phyloP scores from a whole-genome alignment of 306 rosid genomes.

The Begonia loranthoides region DNA sequence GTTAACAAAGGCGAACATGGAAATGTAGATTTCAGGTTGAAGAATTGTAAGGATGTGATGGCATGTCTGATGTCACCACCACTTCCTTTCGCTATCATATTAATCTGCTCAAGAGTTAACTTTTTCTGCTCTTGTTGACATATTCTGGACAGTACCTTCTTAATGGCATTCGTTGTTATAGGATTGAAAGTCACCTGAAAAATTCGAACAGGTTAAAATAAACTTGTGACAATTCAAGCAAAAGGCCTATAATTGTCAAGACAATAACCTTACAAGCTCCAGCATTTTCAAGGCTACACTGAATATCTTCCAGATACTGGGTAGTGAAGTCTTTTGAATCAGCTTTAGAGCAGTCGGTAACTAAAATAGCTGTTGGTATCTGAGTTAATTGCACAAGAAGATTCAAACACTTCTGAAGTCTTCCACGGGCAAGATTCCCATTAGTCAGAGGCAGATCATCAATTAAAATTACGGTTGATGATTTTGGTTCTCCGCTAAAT shows the following conservation, averaged over 20 bases:
- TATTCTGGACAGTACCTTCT: conserved; percentile 54
- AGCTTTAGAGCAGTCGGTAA: conserved; percentile 49
- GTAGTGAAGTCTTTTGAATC: conserved; percentile 57
- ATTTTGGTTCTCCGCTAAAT: conserved; percentile 36
- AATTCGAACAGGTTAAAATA: conserved; percentile 13
- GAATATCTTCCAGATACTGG: conserved; percentile 43
- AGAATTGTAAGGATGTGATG: conserved; percentile 75
- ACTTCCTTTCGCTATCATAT: conserved; percentile 77
- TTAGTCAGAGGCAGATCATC: conserved; percentile 78
- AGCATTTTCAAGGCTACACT: conserved; percentile 51
- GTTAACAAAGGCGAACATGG: conserved; percentile 24
- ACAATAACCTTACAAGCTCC: conserved; percentile 99
- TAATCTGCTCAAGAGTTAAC: conserved; percentile 51
- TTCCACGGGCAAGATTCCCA: conserved; percentile 50
- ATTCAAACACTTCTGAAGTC: conserved; percentile 53
- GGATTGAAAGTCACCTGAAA: conserved; percentile 87
- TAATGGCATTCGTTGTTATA: conserved; percentile 55
- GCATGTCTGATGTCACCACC: conserved; percentile 96
- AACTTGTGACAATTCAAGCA: conserved; percentile 5
- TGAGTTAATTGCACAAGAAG: conserved; percentile 51
- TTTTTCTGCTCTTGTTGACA: conserved; percentile 54
- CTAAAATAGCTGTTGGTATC: conserved; percentile 73
- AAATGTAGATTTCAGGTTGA: conserved; percentile 46
- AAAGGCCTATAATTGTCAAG: conserved; percentile 18
- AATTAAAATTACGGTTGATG: conserved; percentile 52